phyloP scores from a whole-genome alignment of 1,139 yeast species.

The Hyphopichia khmerensis region DNA sequence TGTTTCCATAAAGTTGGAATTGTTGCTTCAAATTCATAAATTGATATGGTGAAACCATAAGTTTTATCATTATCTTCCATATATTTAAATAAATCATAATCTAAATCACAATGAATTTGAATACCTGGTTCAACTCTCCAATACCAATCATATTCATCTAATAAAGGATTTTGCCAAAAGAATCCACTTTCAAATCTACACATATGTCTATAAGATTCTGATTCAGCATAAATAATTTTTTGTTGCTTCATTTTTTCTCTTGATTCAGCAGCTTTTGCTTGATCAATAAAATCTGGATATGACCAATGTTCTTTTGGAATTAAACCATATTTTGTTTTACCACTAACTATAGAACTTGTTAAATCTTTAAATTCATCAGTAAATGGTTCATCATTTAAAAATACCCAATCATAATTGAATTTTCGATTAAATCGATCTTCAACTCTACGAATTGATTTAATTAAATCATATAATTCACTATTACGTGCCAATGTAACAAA shows the following conservation, averaged over 20 bases:
- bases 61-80: conserved; percentile 59
- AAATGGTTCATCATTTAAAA: conserved; percentile 65
- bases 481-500: conserved; percentile 63
- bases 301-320: conserved; percentile 71
- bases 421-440: conserved; percentile 72
- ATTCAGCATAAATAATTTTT: conserved; percentile 60
- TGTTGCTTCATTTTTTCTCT: conserved; percentile 48
- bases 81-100: conserved; percentile 61
- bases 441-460: conserved; percentile 62
- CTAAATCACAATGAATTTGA: conserved; percentile 59
- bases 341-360: conserved; percentile 52
- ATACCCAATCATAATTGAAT: conserved; percentile 79
- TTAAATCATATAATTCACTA: conserved; percentile 60
- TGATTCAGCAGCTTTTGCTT: conserved; percentile 48
- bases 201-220: conserved; percentile 73
- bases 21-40: conserved; percentile 57
- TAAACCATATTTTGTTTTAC: conserved; percentile 59
- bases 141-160: conserved; percentile 60
- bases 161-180: conserved; percentile 54
- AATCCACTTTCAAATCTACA: conserved; percentile 72
- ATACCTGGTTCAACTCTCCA: conserved; percentile 77
- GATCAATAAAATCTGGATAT: conserved; percentile 70
- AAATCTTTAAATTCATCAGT: conserved; percentile 53
- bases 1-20: conserved; percentile 61
- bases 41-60: conserved; percentile 69